Evolutionary conservation across 208 protist species (phyloP).

Genomic region (Novymonas esmeraldas): DNA sequence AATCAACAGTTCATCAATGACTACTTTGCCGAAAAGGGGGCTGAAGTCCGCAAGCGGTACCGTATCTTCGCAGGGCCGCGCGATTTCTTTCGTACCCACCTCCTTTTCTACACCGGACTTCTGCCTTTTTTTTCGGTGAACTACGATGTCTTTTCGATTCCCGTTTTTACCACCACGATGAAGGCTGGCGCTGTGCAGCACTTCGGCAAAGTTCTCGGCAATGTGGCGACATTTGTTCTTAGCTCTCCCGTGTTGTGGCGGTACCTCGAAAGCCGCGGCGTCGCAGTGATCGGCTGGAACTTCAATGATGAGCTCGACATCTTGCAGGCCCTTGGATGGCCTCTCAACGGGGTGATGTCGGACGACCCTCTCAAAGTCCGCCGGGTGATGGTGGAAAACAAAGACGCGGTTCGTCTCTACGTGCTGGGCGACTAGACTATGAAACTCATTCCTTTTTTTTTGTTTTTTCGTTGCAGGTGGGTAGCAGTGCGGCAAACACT

Average conservation of each 20-base stretch:
- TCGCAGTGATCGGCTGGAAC: conserved; percentile 80
- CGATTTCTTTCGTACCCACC: conserved; percentile 50
- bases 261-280: conserved; percentile 68
- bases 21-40: conserved; percentile 46
- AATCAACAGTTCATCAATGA: conserved; percentile 54
- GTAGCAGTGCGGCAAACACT: no score
- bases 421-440: conserved; percentile 2
- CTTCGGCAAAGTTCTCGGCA: conserved; percentile 22
- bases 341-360: conserved; percentile 80
- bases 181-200: conserved; percentile 16
- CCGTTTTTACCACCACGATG: conserved; percentile 60
- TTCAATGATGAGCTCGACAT: conserved; percentile 76
- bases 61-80: conserved; percentile 52
- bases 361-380: conserved; percentile 53
- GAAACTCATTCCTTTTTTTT: no score
- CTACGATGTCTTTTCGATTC: conserved; percentile 84
- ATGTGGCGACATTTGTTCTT: conserved; percentile 41
- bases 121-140: conserved; percentile 56
- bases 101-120: conserved; percentile 69
- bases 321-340: conserved; percentile 41
- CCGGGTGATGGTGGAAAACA: conserved; percentile 11
- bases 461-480: not conserved
- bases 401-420: not conserved
- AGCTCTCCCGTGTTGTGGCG: conserved; percentile 67
- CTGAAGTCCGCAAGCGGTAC: conserved; percentile 51